Evolutionary conservation across 1,284 basidiomycete genomes (phyloP), one percentile per base, ranked within the genome.

Genomic region (Ceratobasidium sp.): DNA sequence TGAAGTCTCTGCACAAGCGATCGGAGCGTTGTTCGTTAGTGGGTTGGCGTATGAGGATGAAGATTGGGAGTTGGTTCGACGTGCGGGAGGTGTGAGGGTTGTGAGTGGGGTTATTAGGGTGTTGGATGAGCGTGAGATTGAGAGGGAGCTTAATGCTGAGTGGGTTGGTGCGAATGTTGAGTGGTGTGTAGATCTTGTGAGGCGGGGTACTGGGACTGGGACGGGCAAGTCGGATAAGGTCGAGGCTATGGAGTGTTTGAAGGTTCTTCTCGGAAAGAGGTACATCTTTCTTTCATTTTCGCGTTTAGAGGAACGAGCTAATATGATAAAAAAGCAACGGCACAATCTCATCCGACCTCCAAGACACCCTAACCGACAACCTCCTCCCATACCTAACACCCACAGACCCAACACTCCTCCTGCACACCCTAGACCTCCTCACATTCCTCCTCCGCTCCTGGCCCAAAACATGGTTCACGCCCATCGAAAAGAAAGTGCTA

Each of bases 41-140:
- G 55, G 60, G 5, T 39, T 68, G 18, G 33, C 49, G 42, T 77
- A 68, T 28, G 75, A 89, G 66, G 88, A 89, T 68, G 91, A 89
- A 80, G 94, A 95, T 81, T 95, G 94, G 94, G 92, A 93, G 63
- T 90, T 90, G 4, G 91, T 98, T 75, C 94, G 97, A 82, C 89
- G 92, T 63, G 89, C 91, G 3, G 90, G 91, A 56, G 91, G 92
- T 23, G 92, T 95, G 67, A 91, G 87, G 82, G 92, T 94, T 23
- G 90, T 94, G 49, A 91, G 88, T 6, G 91, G 91, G 80, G 94
- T 95, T 13, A 53, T 69, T 9, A 56, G 39, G 51, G 51, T 44
- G 12, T 58, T 77, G 28, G 69, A 28, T 26, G 64, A 44, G 63
- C 53, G 64, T 9, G 49, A 26, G 18, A 26, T 18, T 6, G 40